Conservation (phyloP, 768 basidiomycete species). For the Daedaleopsis nitida region DNA sequence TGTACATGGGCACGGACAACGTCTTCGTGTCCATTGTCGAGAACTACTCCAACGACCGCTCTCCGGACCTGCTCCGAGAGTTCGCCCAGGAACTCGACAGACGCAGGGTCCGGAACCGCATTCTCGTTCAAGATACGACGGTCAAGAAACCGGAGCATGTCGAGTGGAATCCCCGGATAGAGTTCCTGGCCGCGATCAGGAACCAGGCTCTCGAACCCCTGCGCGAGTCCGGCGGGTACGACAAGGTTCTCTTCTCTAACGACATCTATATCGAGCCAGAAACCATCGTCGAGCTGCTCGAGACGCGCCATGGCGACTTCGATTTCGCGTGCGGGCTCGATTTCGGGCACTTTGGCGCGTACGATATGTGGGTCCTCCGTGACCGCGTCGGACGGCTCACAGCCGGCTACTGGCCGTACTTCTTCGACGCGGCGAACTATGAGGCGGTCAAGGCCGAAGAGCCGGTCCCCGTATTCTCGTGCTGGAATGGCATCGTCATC, state of each 20-base stretch:
- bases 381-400: constrained; percentile 36
- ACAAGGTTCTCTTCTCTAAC: constrained; percentile 44
- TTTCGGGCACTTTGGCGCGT: constrained; percentile 35
- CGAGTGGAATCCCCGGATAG: constrained; percentile 36
- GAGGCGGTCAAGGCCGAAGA: constrained; percentile 38
- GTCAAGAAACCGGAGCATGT: constrained; percentile 26
- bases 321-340: constrained; percentile 49
- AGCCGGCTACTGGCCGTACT: constrained; percentile 42
- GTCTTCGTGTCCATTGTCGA: constrained; percentile 46
- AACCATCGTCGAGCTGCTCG: constrained; percentile 40
- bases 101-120: constrained; percentile 31
- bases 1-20: constrained; percentile 44
- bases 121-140: constrained; percentile 32
- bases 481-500: constrained; percentile 49
- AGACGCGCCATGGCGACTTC: constrained; percentile 40
- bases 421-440: constrained; percentile 40
- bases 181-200: constrained; percentile 41
- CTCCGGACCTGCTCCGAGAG: constrained; percentile 33
- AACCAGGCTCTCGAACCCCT: constrained; percentile 47
- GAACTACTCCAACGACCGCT: constrained; percentile 37
- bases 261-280: constrained; percentile 45
- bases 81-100: constrained; percentile 28
- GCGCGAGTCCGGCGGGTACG: constrained; percentile 36
- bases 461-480: constrained; percentile 45
- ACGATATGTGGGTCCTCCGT: constrained; percentile 42